Base-by-base conservation (phyloP, 1,139 yeast species). In the Kurtzmaniella quercitrusa region DNA sequence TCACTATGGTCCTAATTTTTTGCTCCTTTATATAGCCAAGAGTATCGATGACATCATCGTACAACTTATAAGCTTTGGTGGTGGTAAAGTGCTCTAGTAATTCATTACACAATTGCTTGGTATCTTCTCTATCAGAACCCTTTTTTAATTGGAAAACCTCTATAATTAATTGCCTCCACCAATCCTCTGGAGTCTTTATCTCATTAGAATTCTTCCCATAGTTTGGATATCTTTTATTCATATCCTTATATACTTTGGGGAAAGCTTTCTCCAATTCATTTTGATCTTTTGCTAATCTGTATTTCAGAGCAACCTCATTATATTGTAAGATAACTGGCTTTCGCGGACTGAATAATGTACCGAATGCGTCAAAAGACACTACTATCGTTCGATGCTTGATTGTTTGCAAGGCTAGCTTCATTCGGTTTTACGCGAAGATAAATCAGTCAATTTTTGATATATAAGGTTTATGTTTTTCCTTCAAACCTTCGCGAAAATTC, bases 291-390 rank as follows among this genome's bases (percentile, higher is more conserved):
- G 60, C 28, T 66, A 65, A 1, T 56, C 44, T 5, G 79, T 50
- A 70, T 14, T 59, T 55, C 2, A 49, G 38, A 1, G 78, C 79
- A 4, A 80, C 68, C 3, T 64, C 59, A 40, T 71, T 65, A 53
- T 84, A 84, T 47, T 77, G 83, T 30, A 65, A 60, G 35, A 75
- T 59, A 0, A 83, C 74, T 0, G 85, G 78, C 18, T 60, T 61
- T n/a, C 63, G 65, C 1, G 88, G 85, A 0, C 75, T 64, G 54
- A 81, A 82, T 8, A 84, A 57, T 0, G 89, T 83, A 37, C 80
- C 82, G 59, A 81, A 83, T 0, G 82, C 84, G 60, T 84, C 91
- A 47, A 84, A 73, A 1, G 88, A 78, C 0, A 84, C 60, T 12
- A 82, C 56, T 34, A 65, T 65, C 2, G 87, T 86, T 26, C 30